These are phyloP conservation scores for Cutaneotrichosporon curvatum DNA, from an alignment of 1,284 basidiomycete species.

Conservation along the genomic window DNA sequence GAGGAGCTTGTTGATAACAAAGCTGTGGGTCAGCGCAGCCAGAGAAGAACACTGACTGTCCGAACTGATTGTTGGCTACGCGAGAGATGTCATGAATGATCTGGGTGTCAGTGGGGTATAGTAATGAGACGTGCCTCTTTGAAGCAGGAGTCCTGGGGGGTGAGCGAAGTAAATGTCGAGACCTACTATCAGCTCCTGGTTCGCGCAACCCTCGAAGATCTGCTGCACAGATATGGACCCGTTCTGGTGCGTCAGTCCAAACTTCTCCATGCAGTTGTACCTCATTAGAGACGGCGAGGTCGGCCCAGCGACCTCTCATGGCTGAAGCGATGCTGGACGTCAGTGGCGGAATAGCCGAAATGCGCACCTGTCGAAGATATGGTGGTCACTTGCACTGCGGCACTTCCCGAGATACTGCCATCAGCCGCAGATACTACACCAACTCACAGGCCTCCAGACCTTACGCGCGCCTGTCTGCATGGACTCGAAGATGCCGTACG, in stretches of 20 bases:
- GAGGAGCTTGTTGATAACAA: slow-evolving; percentile 38
- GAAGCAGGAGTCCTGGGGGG: slow-evolving; percentile 31
- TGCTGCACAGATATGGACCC: slow-evolving; percentile 42
- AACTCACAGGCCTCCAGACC: slow-evolving; percentile 37
- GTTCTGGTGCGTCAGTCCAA: slow-evolving; percentile 23
- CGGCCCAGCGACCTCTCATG: slow-evolving; percentile 34
- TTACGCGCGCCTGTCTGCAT: slow-evolving; percentile 39
- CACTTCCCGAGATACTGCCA: slow-evolving; percentile 39
- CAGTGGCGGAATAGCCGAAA: background rate
- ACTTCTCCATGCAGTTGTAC: slow-evolving; percentile 6
- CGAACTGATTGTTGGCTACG: slow-evolving; percentile 40
- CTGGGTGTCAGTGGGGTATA: slow-evolving; percentile 12
- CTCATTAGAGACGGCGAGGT: slow-evolving; percentile 36
- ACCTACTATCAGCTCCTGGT: slow-evolving; percentile 33
- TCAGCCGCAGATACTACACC: slow-evolving; percentile 1
- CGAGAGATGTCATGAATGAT: slow-evolving; percentile 30
- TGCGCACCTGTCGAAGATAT: slow-evolving; percentile 32
- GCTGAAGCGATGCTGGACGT: slow-evolving; percentile 28
- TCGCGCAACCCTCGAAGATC: slow-evolving; percentile 39
- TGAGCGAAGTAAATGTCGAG: background rate
- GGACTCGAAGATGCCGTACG: slow-evolving; percentile 36
- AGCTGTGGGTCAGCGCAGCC: slow-evolving; percentile 14
- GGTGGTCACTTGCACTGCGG: slow-evolving; percentile 20
- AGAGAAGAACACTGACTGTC: slow-evolving; percentile 27
- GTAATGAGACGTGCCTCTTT: slow-evolving; percentile 25